phyloP scores from a whole-genome alignment of 495 filamentous ascomycete species.

The Aspergillus kassunensis region DNA sequence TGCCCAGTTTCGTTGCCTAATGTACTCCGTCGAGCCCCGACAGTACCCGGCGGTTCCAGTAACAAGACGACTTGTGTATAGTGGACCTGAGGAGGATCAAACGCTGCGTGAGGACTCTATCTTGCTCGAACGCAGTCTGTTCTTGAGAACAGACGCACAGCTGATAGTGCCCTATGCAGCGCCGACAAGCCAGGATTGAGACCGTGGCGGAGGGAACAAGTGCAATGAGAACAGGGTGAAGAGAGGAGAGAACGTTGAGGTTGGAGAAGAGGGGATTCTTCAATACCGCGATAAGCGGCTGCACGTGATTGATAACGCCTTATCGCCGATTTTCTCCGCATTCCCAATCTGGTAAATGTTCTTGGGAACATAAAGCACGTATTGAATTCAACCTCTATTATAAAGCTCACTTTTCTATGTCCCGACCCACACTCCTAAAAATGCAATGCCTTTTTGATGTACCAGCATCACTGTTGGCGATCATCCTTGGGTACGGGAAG shows the following conservation, averaged over 20 bases:
- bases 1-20: background rate
- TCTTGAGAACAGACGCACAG: background rate
- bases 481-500: slow-evolving; percentile 77
- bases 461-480: slow-evolving; percentile 17
- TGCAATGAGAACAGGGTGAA: background rate
- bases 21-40: too few relatives aligned
- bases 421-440: background rate
- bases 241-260: slow-evolving; percentile 1
- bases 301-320: slow-evolving; percentile 1
- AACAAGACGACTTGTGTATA: background rate
- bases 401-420: background rate
- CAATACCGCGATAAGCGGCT: background rate
- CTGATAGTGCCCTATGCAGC: slow-evolving; percentile 5
- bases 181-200: too few relatives aligned
- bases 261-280: background rate
- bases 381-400: background rate
- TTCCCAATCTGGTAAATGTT: background rate
- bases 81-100: background rate
- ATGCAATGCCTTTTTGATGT: background rate
- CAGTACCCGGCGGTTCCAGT: slow-evolving; percentile 3
- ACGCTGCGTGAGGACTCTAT: slow-evolving; percentile 5
- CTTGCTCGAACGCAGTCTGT: background rate
- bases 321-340: slow-evolving; percentile 5
- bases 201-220: slow-evolving; percentile 3
- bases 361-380: too few relatives aligned